Conservation (phyloP, 306 rosid species). For the Vigna nakashimae region DNA sequence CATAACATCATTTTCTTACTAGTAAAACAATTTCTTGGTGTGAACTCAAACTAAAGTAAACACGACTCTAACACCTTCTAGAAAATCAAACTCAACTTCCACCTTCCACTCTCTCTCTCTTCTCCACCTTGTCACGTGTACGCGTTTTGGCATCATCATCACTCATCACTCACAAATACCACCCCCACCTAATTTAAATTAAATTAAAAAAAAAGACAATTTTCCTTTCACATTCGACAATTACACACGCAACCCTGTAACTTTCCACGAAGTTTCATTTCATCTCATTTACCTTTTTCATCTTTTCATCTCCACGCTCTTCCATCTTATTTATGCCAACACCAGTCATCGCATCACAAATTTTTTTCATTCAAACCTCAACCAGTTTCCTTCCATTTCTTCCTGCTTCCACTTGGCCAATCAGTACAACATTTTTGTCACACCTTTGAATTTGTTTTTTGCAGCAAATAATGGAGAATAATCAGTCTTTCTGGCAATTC, state of each 20-base stretch:
- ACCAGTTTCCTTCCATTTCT: background rate
- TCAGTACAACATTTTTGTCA: background rate
- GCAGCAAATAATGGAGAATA: constrained; percentile 43
- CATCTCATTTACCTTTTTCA: background rate
- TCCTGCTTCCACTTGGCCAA: background rate
- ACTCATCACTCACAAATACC: constrained; percentile 22
- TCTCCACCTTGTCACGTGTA: constrained; percentile 40
- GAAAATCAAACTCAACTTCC: constrained; percentile 46
- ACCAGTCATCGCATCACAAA: background rate
- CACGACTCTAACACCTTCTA: constrained; percentile 32
- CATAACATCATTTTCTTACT: background rate
- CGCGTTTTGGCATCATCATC: constrained; percentile 52
- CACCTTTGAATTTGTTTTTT: background rate
- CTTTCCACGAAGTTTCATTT: constrained; percentile 42
- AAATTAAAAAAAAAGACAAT: background rate
- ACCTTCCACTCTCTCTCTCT: constrained; percentile 12
- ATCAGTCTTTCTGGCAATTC: constrained; percentile 80
- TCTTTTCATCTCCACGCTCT: background rate
- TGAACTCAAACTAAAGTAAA: constrained; percentile 35
- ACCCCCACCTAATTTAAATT: constrained; percentile 37
- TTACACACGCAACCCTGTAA: constrained; percentile 19
- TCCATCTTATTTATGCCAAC: constrained; percentile 1
- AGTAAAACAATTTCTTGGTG: constrained; percentile 14
- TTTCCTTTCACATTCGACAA: constrained; percentile 43
- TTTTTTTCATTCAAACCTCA: constrained; percentile 16